phyloP scores from a whole-genome alignment of 495 filamentous ascomycete genomes.

The Emericellopsis terricola region DNA sequence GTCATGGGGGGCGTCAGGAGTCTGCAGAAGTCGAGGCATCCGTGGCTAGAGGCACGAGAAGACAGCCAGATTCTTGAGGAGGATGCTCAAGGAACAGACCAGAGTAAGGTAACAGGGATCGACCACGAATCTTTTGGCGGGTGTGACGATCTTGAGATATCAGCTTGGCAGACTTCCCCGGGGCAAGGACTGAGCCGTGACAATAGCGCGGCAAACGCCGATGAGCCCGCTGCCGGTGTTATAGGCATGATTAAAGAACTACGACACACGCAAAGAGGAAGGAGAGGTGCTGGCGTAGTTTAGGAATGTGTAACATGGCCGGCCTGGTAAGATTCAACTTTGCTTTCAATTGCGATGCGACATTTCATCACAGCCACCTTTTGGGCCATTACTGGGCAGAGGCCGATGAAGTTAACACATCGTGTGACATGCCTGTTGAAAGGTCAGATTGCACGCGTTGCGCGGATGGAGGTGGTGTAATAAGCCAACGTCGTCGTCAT shows the following conservation, averaged over 20 bases:
- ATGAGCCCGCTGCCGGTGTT: conserved; percentile 43
- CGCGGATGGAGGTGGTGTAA: neutral
- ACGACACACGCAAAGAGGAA: conserved; percentile 61
- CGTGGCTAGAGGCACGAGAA: conserved; percentile 21
- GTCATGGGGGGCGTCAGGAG: conserved; percentile 24
- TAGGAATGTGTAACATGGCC: no score
- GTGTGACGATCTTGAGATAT: conserved; percentile 26
- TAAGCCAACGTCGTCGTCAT: no score
- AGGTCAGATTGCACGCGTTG: neutral
- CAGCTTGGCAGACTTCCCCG: conserved; percentile 33
- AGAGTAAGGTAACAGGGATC: neutral
- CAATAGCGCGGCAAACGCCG: conserved; percentile 15
- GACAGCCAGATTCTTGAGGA: conserved; percentile 29
- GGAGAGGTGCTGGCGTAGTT: conserved; percentile 13
- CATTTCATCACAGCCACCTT: no score
- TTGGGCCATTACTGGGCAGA: no score
- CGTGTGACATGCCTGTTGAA: no score
- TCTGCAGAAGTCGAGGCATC: conserved; percentile 20
- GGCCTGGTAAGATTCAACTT: no score
- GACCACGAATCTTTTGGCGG: conserved; percentile 43
- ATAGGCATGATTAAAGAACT: conserved; percentile 82
- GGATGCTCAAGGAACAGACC: conserved; percentile 18
- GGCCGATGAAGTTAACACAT: no score
- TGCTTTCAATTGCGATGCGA: no score
- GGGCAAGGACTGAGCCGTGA: conserved; percentile 21